phyloP scores from a whole-genome alignment of 306 rosid genomes.

The Casuarina cunninghamiana region DNA sequence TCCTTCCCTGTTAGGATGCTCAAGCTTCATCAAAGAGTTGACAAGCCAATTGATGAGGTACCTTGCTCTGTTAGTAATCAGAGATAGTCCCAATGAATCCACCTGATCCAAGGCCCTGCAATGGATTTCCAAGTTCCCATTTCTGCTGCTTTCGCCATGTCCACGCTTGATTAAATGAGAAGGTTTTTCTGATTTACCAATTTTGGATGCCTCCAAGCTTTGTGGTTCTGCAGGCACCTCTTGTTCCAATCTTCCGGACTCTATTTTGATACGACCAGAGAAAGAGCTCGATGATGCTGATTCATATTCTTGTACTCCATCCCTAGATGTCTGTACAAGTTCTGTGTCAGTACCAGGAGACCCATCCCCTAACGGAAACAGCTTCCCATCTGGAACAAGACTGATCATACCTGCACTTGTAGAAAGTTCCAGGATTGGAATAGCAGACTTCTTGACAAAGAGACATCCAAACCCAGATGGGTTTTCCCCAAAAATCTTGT shows the following conservation, averaged over 20 bases:
- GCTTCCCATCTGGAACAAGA: conserved; percentile 53
- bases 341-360: conserved; percentile 54
- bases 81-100: conserved; percentile 62
- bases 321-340: conserved; percentile 34
- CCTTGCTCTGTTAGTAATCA: conserved; percentile 65
- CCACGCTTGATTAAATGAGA: conserved; percentile 14
- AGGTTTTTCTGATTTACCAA: conserved; percentile 31
- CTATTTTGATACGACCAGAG: conserved; percentile 55
- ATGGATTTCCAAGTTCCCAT: conserved; percentile 35
- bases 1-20: conserved; percentile 77
- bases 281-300: conserved; percentile 55
- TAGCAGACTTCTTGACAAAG: conserved; percentile 68
- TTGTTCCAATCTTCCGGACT: conserved; percentile 28
- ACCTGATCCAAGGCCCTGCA: conserved; percentile 79
- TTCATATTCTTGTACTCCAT: conserved; percentile 36
- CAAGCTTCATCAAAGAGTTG: conserved; percentile 74
- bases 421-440: conserved; percentile 54
- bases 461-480: conserved; percentile 97
- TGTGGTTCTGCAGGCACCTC: conserved; percentile 24
- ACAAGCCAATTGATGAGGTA: conserved; percentile 86
- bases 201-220: conserved; percentile 30
- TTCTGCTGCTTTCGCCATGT: conserved; percentile 27
- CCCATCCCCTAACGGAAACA: conserved; percentile 41
- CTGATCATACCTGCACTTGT: conserved; percentile 69
- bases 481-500: conserved; percentile 82